Conservation (phyloP, 768 basidiomycete species). For the Mycena vitilis region DNA sequence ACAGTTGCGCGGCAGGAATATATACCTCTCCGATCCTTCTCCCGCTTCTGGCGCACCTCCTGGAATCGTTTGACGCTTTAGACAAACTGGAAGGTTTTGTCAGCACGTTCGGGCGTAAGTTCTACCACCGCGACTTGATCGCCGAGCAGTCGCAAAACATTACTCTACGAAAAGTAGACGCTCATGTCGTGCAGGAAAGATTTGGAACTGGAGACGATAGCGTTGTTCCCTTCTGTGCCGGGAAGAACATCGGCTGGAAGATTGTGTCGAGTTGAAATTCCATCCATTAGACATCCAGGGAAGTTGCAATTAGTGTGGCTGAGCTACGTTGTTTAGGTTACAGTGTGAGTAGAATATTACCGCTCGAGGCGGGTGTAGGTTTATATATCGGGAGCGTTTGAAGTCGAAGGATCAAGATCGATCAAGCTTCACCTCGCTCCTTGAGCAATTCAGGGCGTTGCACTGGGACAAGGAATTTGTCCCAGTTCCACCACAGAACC, state of each 20-base stretch:
- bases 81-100: slow-evolving; percentile 86
- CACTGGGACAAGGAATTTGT: slow-evolving; percentile 16
- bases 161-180: slow-evolving; percentile 54
- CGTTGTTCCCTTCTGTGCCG: slow-evolving; percentile 91
- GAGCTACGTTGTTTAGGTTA: too few relatives aligned
- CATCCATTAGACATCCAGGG: too few relatives aligned
- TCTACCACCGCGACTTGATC: slow-evolving; percentile 66
- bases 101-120: slow-evolving; percentile 79
- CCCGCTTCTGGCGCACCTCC: slow-evolving; percentile 87
- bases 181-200: slow-evolving; percentile 56
- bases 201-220: slow-evolving; percentile 61
- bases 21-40: slow-evolving; percentile 95
- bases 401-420: neutral
- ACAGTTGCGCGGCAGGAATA: slow-evolving; percentile 93
- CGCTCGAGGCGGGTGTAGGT: slow-evolving; percentile 8
- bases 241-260: slow-evolving; percentile 83
- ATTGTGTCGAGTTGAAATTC: slow-evolving; percentile 43
- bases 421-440: neutral
- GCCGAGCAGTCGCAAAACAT: slow-evolving; percentile 50
- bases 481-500: slow-evolving; percentile 35
- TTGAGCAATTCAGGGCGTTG: too few relatives aligned
- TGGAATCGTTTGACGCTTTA: slow-evolving; percentile 89
- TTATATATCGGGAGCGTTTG: neutral
- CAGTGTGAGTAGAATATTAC: slow-evolving; percentile 9
- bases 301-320: neutral